Evolutionary conservation across 768 basidiomycete species (phyloP).

Genomic region (Tylopilus plumbeoviolaceoides): DNA sequence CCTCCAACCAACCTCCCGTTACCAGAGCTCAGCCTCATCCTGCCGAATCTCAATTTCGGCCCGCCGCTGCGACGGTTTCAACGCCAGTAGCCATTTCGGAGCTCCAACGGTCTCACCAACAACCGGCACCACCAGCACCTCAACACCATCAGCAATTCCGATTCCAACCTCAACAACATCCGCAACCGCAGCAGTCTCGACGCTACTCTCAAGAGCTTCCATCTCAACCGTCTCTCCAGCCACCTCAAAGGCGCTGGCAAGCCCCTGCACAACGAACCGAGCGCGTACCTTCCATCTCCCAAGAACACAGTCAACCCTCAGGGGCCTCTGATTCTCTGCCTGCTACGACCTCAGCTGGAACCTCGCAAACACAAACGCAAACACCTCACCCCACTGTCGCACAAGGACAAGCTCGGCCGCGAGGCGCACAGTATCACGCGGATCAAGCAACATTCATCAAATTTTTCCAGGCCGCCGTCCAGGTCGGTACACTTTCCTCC

Average conservation of each 20-base stretch:
- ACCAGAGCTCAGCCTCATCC: not conserved
- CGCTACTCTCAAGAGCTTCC: not conserved
- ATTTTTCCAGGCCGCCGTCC: conserved; percentile 18
- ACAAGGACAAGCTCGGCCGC: conserved; percentile 11
- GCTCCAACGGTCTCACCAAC: not conserved
- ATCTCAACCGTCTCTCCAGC: conserved; percentile 4
- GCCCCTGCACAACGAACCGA: not conserved
- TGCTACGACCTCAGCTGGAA: not conserved
- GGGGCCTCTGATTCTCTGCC: not conserved
- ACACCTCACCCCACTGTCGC: not conserved
- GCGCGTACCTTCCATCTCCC: conserved; percentile 1
- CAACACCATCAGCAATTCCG: not conserved
- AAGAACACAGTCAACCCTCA: not conserved
- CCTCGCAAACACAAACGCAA: conserved; percentile 2
- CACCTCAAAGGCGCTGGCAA: not conserved
- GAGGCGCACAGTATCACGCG: not conserved
- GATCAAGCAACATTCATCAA: conserved; percentile 18
- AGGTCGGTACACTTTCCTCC: conserved; percentile 14
- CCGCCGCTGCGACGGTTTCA: not conserved
- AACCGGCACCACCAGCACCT: not conserved
- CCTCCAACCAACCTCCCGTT: not conserved
- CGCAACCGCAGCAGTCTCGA: not conserved
- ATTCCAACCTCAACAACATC: conserved; percentile 1
- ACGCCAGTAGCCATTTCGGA: not conserved
- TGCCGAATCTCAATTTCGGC: conserved; percentile 1